Conservation (phyloP, 2,329 filamentous ascomycete genomes). For the Aureobasidium sp. region DNA sequence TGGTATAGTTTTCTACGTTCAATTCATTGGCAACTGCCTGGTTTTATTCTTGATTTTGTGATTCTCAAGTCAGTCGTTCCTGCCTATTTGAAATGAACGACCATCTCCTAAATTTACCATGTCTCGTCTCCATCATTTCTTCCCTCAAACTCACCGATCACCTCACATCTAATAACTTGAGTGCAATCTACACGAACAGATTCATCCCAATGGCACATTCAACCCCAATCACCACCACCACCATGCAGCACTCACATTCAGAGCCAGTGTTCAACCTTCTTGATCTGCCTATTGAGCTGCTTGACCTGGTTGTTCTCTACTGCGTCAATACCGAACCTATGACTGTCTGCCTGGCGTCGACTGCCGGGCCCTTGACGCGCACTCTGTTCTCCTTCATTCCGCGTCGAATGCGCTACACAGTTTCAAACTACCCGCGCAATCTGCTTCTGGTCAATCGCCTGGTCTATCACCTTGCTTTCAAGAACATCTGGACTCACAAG, state of each 20-base stretch:
- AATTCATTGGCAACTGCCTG: not conserved
- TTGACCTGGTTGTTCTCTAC: constrained; percentile 9
- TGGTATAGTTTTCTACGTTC: not conserved
- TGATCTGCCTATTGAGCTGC: constrained; percentile 14
- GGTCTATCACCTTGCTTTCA: constrained; percentile 8
- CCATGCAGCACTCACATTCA: not conserved
- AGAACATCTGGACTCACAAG: constrained; percentile 11
- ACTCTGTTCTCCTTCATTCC: not conserved
- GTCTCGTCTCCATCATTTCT: not conserved
- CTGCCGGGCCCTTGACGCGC: not conserved
- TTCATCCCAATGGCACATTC: too few species aligned
- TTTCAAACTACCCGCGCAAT: constrained; percentile 7
- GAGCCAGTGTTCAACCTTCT: too few species aligned
- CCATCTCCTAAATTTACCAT: not conserved
- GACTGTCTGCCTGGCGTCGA: constrained; percentile 8
- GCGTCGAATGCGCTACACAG: constrained; percentile 5
- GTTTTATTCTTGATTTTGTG: not conserved
- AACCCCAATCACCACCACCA: too few species aligned
- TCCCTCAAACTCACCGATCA: not conserved
- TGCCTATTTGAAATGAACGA: not conserved
- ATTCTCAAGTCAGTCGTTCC: not conserved
- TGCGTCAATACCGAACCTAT: not conserved
- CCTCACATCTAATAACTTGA: too few species aligned
- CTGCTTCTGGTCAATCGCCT: constrained; percentile 11
- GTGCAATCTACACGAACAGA: not conserved